Conservation (phyloP, 1,139 yeast species). For the Scheffersomyces cryptocercus region DNA sequence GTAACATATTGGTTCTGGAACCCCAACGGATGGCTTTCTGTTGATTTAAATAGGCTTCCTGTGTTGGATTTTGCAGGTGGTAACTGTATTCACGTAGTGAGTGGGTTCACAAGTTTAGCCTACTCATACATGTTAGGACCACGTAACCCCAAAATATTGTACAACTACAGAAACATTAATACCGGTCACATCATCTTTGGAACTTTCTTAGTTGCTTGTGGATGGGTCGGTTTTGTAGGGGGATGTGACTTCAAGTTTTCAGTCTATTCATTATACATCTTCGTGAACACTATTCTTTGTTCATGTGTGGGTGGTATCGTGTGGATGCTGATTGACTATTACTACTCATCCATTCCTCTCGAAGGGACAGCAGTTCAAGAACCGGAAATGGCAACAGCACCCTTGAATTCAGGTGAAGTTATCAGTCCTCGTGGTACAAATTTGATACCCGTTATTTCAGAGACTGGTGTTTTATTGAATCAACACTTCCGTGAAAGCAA, state of each 20-base stretch:
- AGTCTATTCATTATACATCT: constrained; percentile 31
- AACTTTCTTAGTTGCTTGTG: constrained; percentile 40
- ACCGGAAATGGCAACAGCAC: neutral
- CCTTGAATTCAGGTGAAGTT: neutral
- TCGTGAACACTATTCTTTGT: constrained; percentile 37
- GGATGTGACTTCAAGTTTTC: constrained; percentile 48
- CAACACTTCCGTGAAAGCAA: constrained; percentile 22
- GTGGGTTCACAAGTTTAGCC: constrained; percentile 61
- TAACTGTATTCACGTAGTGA: constrained; percentile 59
- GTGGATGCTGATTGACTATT: constrained; percentile 44
- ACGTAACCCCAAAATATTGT: constrained; percentile 40
- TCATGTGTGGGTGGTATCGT: constrained; percentile 37
- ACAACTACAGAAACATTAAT: constrained; percentile 40
- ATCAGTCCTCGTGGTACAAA: neutral
- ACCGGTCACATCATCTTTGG: constrained; percentile 53
- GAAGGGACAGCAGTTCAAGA: constrained; percentile 17
- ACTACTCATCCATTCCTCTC: constrained; percentile 40
- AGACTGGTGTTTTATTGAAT: constrained; percentile 20
- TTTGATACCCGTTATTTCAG: constrained; percentile 11
- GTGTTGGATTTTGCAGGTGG: constrained; percentile 70
- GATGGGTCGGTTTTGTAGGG: constrained; percentile 49
- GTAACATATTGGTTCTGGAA: constrained; percentile 71
- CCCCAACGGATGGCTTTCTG: constrained; percentile 55
- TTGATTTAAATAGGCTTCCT: constrained; percentile 39
- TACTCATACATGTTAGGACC: constrained; percentile 63